phyloP scores from a whole-genome alignment of 2,329 filamentous ascomycete genomes.

The Trichothecium sympodiale region DNA sequence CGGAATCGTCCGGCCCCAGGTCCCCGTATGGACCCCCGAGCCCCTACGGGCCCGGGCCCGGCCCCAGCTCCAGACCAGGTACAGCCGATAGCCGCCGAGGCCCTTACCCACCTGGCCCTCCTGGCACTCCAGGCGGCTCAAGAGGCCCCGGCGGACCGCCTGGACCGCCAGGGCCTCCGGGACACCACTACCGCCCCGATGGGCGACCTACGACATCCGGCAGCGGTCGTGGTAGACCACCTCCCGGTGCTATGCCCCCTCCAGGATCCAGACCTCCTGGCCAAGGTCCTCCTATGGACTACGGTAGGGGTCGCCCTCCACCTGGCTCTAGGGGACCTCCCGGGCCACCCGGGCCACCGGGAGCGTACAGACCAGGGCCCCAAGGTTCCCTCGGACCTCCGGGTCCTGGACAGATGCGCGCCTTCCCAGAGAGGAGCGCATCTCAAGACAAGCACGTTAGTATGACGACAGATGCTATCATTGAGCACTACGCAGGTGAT shows the following conservation, averaged over 20 bases:
- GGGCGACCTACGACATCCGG: constrained; percentile 1
- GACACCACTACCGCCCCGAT: not conserved
- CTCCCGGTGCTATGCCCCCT: not conserved
- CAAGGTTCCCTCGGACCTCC: constrained; percentile 13
- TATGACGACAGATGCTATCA: constrained; percentile 25
- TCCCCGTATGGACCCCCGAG: constrained; percentile 19
- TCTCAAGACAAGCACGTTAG: constrained; percentile 14
- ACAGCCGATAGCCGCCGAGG: constrained; percentile 21
- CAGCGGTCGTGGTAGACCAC: not conserved
- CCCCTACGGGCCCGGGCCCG: constrained; percentile 18
- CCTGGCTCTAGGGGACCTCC: not conserved
- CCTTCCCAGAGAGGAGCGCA: constrained; percentile 14
- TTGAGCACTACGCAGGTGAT: constrained; percentile 24
- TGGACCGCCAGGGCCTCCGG: constrained; percentile 5
- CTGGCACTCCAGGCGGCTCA: constrained; percentile 6
- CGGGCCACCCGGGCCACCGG: constrained; percentile 6
- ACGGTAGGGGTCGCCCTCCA: constrained; percentile 1
- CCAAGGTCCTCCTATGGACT: not conserved
- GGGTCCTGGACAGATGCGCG: constrained; percentile 17
- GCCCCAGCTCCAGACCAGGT: constrained; percentile 18
- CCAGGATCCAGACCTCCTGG: not conserved
- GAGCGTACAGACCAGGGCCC: constrained; percentile 22
- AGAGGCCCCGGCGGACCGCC: constrained; percentile 1
- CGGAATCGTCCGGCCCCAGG: constrained; percentile 33
- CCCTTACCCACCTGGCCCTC: constrained; percentile 13